Base-by-base conservation (phyloP, 169 alveolate species). In the Plasmodium ovale region DNA sequence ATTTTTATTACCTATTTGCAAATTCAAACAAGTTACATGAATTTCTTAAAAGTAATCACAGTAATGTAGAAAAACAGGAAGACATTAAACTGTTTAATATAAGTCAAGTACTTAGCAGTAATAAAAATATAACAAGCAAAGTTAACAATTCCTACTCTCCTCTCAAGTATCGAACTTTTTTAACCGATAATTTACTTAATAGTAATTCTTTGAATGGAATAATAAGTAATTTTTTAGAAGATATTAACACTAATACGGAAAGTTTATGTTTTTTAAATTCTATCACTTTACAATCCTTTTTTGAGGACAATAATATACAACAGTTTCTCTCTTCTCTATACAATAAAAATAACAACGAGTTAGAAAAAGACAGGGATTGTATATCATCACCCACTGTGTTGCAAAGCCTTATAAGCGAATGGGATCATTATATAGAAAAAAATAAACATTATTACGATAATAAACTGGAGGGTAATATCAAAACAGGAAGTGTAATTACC, bases 61-160 rank as follows among this genome's bases (percentile, higher is more conserved):
- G 31, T 53, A 70, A 49, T 31, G 10, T 68, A 35, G 91, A 68
- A 54, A 84, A 68, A 37, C 65, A 69, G 27, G 74, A 44, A 5
- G 87, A 85, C 21, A 47, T 65, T 10, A 79, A 79, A 79, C 44
- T 79, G 39, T 79, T 79, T 69, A 72, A 79, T 53, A 79, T 79
- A 21, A 79, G 72, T 51, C 84, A 79, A 79, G 89, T 79, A 7
- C 42, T 79, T 29, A 51, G 82, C 53, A 51, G 69, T 54, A 65
- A 79, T 65, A 47, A 14, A 6, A 51, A 70, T 42, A 65, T 65
- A 51, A 1, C 53, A 42, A 79, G 49, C 37, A 65, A 68, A 23
- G 65, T 79, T 16, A 27, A 49, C 35, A 65, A 42, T 25, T 51
- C 89, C n/a, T 79, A 19, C 53, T 65, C 91, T 2, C 21, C 88